Evolutionary conservation across 1,139 yeast genomes (phyloP), one percentile per base, ranked within the genome.

Genomic region (Magnusiomyces clavatus): DNA sequence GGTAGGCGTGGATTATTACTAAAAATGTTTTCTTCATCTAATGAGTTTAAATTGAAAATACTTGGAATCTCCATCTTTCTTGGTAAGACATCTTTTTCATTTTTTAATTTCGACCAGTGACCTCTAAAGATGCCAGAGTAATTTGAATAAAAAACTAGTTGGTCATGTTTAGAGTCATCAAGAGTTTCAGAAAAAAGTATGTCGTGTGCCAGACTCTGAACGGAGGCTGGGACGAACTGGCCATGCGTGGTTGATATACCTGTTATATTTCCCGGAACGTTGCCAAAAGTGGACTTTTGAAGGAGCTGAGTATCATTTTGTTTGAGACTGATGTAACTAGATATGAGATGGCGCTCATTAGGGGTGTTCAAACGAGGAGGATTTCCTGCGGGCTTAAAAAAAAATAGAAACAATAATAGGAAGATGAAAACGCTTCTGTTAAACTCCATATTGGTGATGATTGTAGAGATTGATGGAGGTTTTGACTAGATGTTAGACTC

Each of bases 191-290:
- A 46, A 24, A 16, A 24, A 41, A 41, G 38, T n/a, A 46, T 12
- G 12, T 16, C 14, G 11, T 19, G 37, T 5, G 48, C 42, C 14
- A 46, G n/a, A 6, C 20, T 46, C 14, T 17, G 19, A 12, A 46
- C 38, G 8, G 48, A 24, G 2, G 82, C 74, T 0, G 96, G 95
- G 11, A 87, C 63, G 1, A 86, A 68, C 19, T 86, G 48, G 84
- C 81, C 53, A 81, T 67, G 61, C 72, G 74, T 53, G 2, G 37
- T 52, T 1, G 63, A 59, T 47, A 83, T 77, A 8, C 96, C 96
- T 0, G 95, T 85, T 11, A 87, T 65, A 60, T 86, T 83, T 0
- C 85, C 86, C 64, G 83, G 83, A 8, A 88, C 88, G 3, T 67
- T 57, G 16, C 63, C 55, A 63, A 77, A 82, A 1, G 76, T 71